phyloP scores from a whole-genome alignment of 352 stramenopile species.

The Pythium sp. region DNA sequence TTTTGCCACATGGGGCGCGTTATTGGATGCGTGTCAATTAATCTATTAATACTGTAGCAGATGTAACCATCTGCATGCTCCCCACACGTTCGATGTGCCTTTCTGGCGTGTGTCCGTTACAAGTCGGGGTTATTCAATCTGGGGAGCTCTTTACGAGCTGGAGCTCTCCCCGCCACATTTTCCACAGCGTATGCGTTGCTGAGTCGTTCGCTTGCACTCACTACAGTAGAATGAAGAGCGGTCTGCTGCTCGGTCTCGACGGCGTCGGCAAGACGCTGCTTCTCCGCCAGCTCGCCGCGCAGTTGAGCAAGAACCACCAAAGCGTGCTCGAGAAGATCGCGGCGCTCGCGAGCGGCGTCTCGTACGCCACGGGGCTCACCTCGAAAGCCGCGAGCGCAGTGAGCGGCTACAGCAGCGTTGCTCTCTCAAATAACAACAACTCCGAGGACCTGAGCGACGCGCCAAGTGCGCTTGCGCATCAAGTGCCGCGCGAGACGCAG shows the following conservation, averaged over 20 bases:
- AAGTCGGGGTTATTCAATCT: too few species aligned
- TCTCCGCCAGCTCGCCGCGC: slow-evolving; percentile 50
- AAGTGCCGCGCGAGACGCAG: slow-evolving; percentile 39
- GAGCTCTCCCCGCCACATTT: too few species aligned
- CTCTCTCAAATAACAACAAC: neutral
- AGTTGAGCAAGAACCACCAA: slow-evolving; percentile 39
- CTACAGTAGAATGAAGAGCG: slow-evolving; percentile 23
- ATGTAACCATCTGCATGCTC: too few species aligned
- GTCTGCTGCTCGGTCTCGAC: slow-evolving; percentile 62
- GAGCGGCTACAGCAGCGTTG: neutral
- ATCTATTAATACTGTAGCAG: too few species aligned
- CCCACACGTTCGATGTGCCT: too few species aligned
- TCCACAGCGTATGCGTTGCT: too few species aligned
- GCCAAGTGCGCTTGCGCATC: neutral
- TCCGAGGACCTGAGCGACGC: slow-evolving; percentile 18
- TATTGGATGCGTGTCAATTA: too few species aligned
- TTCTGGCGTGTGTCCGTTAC: too few species aligned
- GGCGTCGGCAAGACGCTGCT: slow-evolving; percentile 71
- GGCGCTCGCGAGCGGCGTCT: slow-evolving; percentile 22
- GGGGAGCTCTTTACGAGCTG: too few species aligned
- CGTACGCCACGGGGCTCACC: slow-evolving; percentile 8
- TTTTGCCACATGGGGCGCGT: too few species aligned
- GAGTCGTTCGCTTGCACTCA: too few species aligned
- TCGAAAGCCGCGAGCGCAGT: slow-evolving; percentile 9
- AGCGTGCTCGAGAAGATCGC: slow-evolving; percentile 41